These are phyloP conservation scores for Acacia confusa DNA, from an alignment of 306 rosid genomes.

Conservation along the genomic window DNA sequence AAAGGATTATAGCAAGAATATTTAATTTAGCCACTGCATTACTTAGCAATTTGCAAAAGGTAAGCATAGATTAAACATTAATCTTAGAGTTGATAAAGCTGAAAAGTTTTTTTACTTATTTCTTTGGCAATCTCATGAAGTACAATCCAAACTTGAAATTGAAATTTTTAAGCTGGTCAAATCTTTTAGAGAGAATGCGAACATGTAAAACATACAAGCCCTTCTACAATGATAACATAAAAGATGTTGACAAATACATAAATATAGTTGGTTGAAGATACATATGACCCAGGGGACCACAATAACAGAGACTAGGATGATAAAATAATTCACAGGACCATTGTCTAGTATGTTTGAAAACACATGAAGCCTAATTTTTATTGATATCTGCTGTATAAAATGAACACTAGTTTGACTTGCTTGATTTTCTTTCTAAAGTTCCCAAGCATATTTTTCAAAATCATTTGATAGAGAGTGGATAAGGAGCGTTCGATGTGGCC, in stretches of 20 bases:
- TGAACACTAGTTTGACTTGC: slow-evolving; percentile 7
- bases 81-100: background rate
- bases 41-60: background rate
- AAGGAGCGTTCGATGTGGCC: slow-evolving; percentile 29
- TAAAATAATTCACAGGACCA: slow-evolving; percentile 26
- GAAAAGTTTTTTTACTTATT: background rate
- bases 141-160: background rate
- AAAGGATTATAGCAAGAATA: background rate
- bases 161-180: slow-evolving; percentile 2
- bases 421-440: slow-evolving; percentile 32
- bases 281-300: slow-evolving; percentile 40
- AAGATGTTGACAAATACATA: slow-evolving; percentile 22
- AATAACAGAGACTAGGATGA: slow-evolving; percentile 26
- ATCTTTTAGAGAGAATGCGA: slow-evolving; percentile 11
- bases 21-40: background rate
- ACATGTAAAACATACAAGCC: slow-evolving; percentile 19
- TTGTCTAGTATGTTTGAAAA: slow-evolving; percentile 29
- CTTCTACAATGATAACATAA: slow-evolving; percentile 19
- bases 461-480: slow-evolving; percentile 19
- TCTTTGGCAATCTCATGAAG: background rate
- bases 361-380: background rate
- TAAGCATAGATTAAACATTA: slow-evolving; percentile 8
- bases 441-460: background rate
- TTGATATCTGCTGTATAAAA: background rate
- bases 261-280: slow-evolving; percentile 38